phyloP scores from a whole-genome alignment of 2,329 filamentous ascomycete species.

The Monosporascus sp. region DNA sequence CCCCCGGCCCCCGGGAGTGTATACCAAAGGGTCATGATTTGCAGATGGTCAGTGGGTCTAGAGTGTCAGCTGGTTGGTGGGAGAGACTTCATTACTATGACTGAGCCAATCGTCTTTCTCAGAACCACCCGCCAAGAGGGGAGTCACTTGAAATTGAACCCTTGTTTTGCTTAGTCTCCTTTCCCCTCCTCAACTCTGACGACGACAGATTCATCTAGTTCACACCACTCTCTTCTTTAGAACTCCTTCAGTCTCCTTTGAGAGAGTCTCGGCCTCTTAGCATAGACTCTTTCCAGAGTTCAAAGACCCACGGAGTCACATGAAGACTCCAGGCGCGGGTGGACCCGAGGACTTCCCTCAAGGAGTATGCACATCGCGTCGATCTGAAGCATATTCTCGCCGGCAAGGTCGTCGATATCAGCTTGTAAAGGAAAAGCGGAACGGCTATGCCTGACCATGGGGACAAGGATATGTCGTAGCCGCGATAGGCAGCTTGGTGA shows the following conservation, averaged over 20 bases:
- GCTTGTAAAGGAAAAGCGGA: not conserved
- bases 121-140: not conserved
- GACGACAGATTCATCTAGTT: not conserved
- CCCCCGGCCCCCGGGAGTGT: no score
- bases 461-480: not conserved
- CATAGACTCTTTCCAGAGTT: slow-evolving; percentile 14
- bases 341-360: not conserved
- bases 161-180: slow-evolving; percentile 6
- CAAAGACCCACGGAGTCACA: slow-evolving; percentile 29
- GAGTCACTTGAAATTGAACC: not conserved
- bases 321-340: slow-evolving; percentile 20
- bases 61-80: slow-evolving; percentile 34
- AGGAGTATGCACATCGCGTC: not conserved
- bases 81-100: slow-evolving; percentile 17
- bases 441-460: not conserved
- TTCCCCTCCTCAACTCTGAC: slow-evolving; percentile 2
- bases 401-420: not conserved
- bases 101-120: slow-evolving; percentile 7
- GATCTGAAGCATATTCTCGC: not conserved
- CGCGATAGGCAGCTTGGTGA: not conserved
- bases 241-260: not conserved
- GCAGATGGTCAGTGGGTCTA: slow-evolving; percentile 30
- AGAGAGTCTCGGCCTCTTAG: slow-evolving; percentile 22
- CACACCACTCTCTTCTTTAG: slow-evolving; percentile 28
- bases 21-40: slow-evolving; percentile 30